Evolutionary conservation across 768 basidiomycete genomes (phyloP).

Genomic region (Psilocybe cubensis): DNA sequence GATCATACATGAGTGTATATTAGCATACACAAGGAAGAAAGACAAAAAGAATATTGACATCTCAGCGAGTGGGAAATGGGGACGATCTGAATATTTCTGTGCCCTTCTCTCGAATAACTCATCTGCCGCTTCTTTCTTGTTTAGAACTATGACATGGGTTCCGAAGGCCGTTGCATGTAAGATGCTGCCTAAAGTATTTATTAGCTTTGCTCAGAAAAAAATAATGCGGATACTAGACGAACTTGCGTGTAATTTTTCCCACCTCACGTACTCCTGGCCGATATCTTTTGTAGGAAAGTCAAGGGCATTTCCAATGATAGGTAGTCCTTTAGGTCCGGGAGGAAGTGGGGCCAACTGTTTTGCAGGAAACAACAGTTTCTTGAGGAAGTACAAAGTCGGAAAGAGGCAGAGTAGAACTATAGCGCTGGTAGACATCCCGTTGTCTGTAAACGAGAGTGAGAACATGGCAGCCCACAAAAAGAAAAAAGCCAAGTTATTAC

Average conservation of each 20-base stretch:
- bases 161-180: conserved; percentile 3
- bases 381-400: not conserved
- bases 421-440: too few relatives aligned
- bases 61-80: not conserved
- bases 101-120: conserved; percentile 15
- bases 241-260: conserved; percentile 5
- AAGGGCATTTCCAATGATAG: conserved; percentile 28
- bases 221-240: not conserved
- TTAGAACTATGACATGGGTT: conserved; percentile 8
- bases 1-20: too few relatives aligned
- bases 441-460: too few relatives aligned
- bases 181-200: conserved; percentile 8
- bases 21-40: too few relatives aligned
- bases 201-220: not conserved
- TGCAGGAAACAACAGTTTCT: not conserved
- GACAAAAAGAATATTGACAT: conserved; percentile 6
- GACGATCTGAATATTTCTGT: conserved; percentile 11
- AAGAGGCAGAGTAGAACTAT: not conserved
- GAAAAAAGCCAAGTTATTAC: too few relatives aligned
- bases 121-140: conserved; percentile 10
- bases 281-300: conserved; percentile 14
- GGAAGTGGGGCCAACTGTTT: conserved; percentile 7
- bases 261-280: not conserved
- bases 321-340: conserved; percentile 26
- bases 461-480: too few relatives aligned